Conservation (phyloP, 2,329 filamentous ascomycete species). For the Talaromyces sp. region DNA sequence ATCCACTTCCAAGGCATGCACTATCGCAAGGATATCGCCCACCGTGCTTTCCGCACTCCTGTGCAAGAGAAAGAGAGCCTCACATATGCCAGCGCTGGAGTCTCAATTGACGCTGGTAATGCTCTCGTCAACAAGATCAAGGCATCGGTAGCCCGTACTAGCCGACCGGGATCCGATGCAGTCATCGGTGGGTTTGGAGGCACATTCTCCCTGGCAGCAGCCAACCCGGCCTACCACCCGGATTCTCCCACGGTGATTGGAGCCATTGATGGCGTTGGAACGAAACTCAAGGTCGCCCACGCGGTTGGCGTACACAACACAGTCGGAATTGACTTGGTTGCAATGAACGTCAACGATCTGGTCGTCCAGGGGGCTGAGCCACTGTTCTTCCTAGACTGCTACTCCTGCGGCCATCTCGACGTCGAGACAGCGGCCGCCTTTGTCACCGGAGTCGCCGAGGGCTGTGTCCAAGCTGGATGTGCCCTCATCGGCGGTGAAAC, state of each 20-base stretch:
- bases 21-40: conserved; percentile 87
- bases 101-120: conserved; percentile 92
- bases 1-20: conserved; percentile 88
- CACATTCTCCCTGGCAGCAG: conserved; percentile 67
- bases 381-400: conserved; percentile 96
- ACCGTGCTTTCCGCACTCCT: conserved; percentile 50
- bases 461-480: conserved; percentile 78
- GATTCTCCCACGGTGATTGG: conserved; percentile 79
- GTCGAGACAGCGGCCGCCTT: conserved; percentile 75
- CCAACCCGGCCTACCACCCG: conserved; percentile 66
- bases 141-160: conserved; percentile 77
- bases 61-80: conserved; percentile 40
- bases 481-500: conserved; percentile 96
- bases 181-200: conserved; percentile 95
- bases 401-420: conserved; percentile 84
- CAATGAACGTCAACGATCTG: conserved; percentile 98
- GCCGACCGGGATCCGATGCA: conserved; percentile 80
- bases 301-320: conserved; percentile 85
- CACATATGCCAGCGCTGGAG: conserved; percentile 89
- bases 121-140: conserved; percentile 90
- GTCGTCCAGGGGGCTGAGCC: conserved; percentile 94
- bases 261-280: conserved; percentile 93
- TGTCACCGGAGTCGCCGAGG: conserved; percentile 81
- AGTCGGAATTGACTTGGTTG: conserved; percentile 92
- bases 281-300: conserved; percentile 94